Conservation (phyloP, 2,329 filamentous ascomycete species). For the Gaeumannomyces tritici region DNA sequence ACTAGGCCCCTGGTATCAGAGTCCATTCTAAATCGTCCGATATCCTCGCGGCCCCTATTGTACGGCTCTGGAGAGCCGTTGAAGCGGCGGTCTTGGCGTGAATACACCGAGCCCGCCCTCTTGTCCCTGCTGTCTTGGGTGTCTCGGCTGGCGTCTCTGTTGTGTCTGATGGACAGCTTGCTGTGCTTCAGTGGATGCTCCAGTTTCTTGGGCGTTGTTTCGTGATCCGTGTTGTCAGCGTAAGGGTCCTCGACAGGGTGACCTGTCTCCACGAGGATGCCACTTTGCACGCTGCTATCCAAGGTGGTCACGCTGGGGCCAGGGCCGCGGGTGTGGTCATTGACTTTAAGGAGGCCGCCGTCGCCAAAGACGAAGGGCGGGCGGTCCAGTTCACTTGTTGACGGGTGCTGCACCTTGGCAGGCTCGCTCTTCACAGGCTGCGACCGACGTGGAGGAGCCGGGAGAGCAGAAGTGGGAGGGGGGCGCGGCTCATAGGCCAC, state of each 20-base stretch:
- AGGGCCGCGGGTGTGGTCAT: conserved; percentile 11
- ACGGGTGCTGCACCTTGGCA: background rate
- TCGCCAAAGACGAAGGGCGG: conserved; percentile 24
- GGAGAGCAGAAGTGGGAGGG: background rate
- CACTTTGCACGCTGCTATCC: conserved; percentile 9
- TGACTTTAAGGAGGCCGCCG: conserved; percentile 26
- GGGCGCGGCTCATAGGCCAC: background rate
- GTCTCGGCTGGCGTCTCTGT: background rate
- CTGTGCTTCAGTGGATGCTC: conserved; percentile 15
- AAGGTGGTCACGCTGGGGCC: conserved; percentile 11
- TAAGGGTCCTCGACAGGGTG: conserved; percentile 14
- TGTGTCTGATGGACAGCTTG: conserved; percentile 30
- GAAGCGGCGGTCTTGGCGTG: conserved; percentile 7
- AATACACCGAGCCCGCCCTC: conserved; percentile 7
- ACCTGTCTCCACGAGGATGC: conserved; percentile 12
- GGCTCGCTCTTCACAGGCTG: background rate
- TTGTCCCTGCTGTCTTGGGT: conserved; percentile 12
- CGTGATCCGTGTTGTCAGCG: conserved; percentile 14
- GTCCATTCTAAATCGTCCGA: conserved; percentile 3
- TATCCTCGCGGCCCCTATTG: conserved; percentile 13
- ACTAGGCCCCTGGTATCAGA: conserved; percentile 13
- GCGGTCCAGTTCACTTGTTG: conserved; percentile 2
- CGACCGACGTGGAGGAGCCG: background rate
- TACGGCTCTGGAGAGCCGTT: conserved; percentile 12
- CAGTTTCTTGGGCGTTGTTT: conserved; percentile 15